Evolutionary conservation across 257 asterid genomes (phyloP), one percentile per base, ranked within the genome.

Genomic region (Paulownia fortunei): DNA sequence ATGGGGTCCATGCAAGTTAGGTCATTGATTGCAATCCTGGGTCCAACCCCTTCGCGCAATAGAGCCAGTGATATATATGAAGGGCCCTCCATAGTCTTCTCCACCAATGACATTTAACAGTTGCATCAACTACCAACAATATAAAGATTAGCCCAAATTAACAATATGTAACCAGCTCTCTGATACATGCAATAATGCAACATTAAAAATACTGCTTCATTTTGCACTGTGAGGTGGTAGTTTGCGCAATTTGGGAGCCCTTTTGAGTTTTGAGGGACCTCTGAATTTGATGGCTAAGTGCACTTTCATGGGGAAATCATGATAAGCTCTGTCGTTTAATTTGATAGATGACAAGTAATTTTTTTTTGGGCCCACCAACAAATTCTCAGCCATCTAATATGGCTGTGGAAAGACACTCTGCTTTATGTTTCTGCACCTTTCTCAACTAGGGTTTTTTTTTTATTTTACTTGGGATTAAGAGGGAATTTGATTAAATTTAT

Each of bases 351-450:
- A 80, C 83, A 74, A 69, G 27, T 27, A 32, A 9, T 49, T 69
- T 0, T 12, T 76, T 64, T 76, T 59, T 58, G 73, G 23, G 18
- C 64, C 77, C 78, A 69, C 62, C 58, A 39, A 30, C 8, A 63
- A 63, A 37, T 78, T 76, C 79, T 80, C 73, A 63, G 27, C 88
- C 88, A 26, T 58, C 18, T n/a, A n/a, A n/a, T n/a, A n/a, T n/a
- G n/a, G n/a, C n/a, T n/a, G n/a, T n/a, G n/a, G n/a, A n/a, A n/a
- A n/a, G n/a, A n/a, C n/a, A n/a, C n/a, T n/a, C n/a, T n/a, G n/a
- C n/a, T n/a, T n/a, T n/a, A n/a, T n/a, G n/a, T n/a, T n/a, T n/a
- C n/a, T n/a, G 26, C 60, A 52, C 27, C 1, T n/a, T 5, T n/a
- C 56, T 49, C 16, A 49, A 15, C 6, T 13, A 10, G 27, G 24